phyloP scores from a whole-genome alignment of 306 rosid species.

The Prinsepia uniflora region DNA sequence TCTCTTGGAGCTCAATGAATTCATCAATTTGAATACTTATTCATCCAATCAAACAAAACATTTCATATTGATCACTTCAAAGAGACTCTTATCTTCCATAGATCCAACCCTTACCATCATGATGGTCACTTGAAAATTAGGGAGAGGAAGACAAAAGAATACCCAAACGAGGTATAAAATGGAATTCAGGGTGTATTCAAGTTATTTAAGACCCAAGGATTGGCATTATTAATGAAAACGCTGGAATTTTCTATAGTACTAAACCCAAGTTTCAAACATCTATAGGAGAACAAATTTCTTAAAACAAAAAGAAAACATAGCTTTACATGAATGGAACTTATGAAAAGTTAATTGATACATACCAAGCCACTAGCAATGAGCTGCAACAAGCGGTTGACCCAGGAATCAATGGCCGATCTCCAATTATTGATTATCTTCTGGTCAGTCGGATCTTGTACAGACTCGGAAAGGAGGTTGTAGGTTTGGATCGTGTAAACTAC shows the following conservation, averaged over 20 bases:
- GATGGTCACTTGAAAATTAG: no score
- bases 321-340: not conserved
- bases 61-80: no score
- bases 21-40: no score
- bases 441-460: constrained; percentile 25
- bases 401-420: constrained; percentile 66
- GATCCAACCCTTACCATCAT: no score
- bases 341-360: not conserved
- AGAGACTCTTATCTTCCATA: no score
- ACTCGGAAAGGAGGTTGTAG: constrained; percentile 63
- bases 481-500: constrained; percentile 48
- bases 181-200: not conserved
- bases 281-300: not conserved
- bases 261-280: not conserved
- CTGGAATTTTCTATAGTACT: not conserved
- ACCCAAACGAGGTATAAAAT: not conserved
- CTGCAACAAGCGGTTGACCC: constrained; percentile 53
- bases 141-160: no score
- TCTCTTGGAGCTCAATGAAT: no score
- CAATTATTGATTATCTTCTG: constrained; percentile 38
- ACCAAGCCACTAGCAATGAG: constrained; percentile 56
- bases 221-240: not conserved
- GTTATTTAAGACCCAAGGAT: not conserved
- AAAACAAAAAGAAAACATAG: no score
- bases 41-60: no score